phyloP scores from a whole-genome alignment of 139 green algal species.

The Edaphochlamys debaryana region DNA sequence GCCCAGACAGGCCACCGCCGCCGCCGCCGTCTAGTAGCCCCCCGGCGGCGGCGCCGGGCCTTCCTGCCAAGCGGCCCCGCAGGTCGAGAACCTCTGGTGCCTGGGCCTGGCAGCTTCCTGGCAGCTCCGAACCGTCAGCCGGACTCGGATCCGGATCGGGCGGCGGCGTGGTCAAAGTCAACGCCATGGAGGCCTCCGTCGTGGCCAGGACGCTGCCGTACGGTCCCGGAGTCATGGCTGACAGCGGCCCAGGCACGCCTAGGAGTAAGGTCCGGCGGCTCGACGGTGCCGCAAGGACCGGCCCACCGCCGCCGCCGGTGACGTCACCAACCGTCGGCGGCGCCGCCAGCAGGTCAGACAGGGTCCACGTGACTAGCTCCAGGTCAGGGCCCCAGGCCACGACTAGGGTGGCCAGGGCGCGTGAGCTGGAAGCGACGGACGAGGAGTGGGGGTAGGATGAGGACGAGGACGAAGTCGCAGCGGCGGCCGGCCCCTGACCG shows the following conservation, averaged over 20 bases:
- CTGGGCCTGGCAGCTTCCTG: too few relatives aligned
- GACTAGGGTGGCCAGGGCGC: neutral
- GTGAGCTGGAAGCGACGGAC: too few relatives aligned
- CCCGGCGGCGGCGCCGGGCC: too few relatives aligned
- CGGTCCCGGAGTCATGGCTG: neutral
- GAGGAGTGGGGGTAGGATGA: too few relatives aligned
- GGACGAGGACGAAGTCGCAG: neutral
- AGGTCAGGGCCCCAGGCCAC: conserved; percentile 22
- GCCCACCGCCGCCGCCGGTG: neutral
- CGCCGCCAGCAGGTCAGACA: neutral
- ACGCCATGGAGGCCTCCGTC: neutral
- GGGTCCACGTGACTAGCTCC: conserved; percentile 22
- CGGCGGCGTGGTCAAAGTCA: neutral
- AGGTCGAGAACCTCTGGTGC: conserved; percentile 8
- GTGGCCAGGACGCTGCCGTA: conserved; percentile 1
- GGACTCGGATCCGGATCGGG: too few relatives aligned
- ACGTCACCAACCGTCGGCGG: neutral
- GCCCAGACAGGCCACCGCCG: neutral
- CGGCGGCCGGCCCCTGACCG: neutral
- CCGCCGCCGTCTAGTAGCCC: neutral
- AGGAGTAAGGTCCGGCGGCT: conserved; percentile 22
- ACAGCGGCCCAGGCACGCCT: conserved; percentile 19
- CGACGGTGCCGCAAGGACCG: neutral
- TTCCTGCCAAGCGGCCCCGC: neutral
- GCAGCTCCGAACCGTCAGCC: too few relatives aligned